Evolutionary conservation across 2,329 filamentous ascomycete species (phyloP).

Genomic region (Diaporthe eres): DNA sequence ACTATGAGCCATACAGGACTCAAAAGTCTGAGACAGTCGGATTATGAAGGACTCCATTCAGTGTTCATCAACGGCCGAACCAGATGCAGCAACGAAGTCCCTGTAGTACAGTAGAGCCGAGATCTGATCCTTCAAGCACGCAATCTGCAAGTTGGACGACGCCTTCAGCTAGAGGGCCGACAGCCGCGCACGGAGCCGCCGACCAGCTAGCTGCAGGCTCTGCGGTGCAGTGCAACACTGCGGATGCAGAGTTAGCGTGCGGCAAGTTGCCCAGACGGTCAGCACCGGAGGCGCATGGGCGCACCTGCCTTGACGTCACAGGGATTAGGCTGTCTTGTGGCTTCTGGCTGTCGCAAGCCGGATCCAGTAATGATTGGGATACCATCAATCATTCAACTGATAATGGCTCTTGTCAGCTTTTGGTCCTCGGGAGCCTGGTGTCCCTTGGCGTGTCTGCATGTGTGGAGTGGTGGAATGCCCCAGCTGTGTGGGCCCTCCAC

Average conservation of each 20-base stretch:
- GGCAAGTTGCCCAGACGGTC: background rate
- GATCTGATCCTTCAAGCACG: constrained; percentile 27
- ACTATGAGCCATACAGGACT: background rate
- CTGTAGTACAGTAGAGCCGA: background rate
- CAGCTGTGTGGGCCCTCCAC: background rate
- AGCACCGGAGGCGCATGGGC: background rate
- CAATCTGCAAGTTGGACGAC: constrained; percentile 19
- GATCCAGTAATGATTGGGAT: background rate
- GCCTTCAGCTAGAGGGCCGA: constrained; percentile 3
- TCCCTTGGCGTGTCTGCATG: background rate
- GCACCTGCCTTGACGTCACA: constrained; percentile 23
- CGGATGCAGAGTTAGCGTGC: background rate
- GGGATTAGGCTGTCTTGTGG: background rate
- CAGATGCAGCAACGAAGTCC: background rate
- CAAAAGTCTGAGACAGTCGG: background rate
- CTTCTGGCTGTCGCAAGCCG: background rate
- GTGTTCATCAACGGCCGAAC: background rate
- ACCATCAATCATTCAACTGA: background rate
- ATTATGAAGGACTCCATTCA: background rate
- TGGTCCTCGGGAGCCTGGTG: background rate
- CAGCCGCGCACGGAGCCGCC: constrained; percentile 27
- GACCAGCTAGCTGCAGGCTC: background rate
- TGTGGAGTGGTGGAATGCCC: background rate
- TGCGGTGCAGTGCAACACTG: background rate
- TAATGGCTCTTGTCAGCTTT: background rate